phyloP scores from a whole-genome alignment of 441 rosid genomes.

The Iberis amara region DNA sequence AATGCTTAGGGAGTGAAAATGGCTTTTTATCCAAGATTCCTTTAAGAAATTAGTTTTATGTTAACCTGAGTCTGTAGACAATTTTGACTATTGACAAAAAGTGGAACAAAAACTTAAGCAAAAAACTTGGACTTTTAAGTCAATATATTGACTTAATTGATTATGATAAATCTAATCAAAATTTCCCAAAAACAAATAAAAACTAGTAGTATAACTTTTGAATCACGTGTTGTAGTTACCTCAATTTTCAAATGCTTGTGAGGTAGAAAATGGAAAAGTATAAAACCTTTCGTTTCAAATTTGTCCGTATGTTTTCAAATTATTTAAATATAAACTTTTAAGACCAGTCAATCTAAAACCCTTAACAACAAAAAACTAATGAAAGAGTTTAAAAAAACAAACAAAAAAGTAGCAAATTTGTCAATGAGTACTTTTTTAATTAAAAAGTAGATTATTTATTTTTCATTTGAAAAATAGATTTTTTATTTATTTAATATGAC shows the following conservation, averaged over 20 bases:
- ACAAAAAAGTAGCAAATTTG: no score
- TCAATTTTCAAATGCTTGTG: neutral
- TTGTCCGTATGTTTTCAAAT: neutral
- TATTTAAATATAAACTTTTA: no score
- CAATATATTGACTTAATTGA: conserved; percentile 15
- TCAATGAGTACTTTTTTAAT: no score
- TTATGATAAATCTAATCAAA: neutral
- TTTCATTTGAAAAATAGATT: no score
- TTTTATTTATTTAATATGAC: no score
- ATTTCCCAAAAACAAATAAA: neutral
- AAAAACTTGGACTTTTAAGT: conserved; percentile 12
- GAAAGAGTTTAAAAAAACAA: no score
- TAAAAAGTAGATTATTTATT: no score
- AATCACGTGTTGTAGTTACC: conserved; percentile 10
- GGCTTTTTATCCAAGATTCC: no score
- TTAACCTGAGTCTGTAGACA: neutral
- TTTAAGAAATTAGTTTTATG: neutral
- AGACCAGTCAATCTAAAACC: no score
- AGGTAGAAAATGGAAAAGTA: conserved; percentile 19
- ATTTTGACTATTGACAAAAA: conserved; percentile 7
- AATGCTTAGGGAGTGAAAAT: neutral
- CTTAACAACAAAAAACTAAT: no score
- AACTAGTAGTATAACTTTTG: no score
- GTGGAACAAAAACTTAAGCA: conserved; percentile 6
- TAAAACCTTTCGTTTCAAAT: conserved; percentile 16